Evolutionary conservation across 2,329 filamentous ascomycete genomes (phyloP), one percentile per base, ranked within the genome.

Genomic region (Monosporascus cannonballus): DNA sequence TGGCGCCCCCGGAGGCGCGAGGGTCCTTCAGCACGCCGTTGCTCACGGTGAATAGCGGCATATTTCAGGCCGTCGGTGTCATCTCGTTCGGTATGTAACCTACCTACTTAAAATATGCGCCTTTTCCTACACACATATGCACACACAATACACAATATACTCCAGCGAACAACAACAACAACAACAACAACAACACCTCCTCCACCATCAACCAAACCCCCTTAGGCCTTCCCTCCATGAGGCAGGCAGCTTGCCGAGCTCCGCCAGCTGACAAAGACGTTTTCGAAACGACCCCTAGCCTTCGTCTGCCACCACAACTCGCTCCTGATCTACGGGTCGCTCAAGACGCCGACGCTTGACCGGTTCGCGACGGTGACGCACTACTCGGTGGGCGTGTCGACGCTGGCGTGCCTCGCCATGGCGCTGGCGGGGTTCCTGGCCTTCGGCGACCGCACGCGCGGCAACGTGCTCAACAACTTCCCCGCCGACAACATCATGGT

Each of bases 381-480:
- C 74, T 95, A 90, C 73, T 96, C 90, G 38, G 96, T 94, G 1
- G 83, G 79, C 58, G 84, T 96, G 47, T 96, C 92, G 42, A 90
- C 96, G 79, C 61, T 92, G n/a, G 92, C 93, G 51, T 99, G 94
- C 67, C 79, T 99, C 50, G 72, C 86, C 54, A 89, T 99, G 85
- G 94, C 90, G 0, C 76, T 96, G 7, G 83, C 86, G 3, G 94
- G 94, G 24, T 97, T 96, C 72, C 79, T 99, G 44, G 92, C 88
- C 18, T 99, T 99, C 66, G 93, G 94, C 57, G 89, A 93, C 71
- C 84, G 86, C 64, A 99, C 94, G 4, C 78, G 91, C 60, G 94
- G 94, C 67, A 99, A 99, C 69, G 90, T 99, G 50, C 84, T 99
- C 63, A 99, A 99, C 77, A 99, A 99, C 74, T 97, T 99, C 67